These are phyloP conservation scores for Rhynchospora breviuscula DNA, from an alignment of 176 grass and related monocot genomes.

Conservation along the genomic window DNA sequence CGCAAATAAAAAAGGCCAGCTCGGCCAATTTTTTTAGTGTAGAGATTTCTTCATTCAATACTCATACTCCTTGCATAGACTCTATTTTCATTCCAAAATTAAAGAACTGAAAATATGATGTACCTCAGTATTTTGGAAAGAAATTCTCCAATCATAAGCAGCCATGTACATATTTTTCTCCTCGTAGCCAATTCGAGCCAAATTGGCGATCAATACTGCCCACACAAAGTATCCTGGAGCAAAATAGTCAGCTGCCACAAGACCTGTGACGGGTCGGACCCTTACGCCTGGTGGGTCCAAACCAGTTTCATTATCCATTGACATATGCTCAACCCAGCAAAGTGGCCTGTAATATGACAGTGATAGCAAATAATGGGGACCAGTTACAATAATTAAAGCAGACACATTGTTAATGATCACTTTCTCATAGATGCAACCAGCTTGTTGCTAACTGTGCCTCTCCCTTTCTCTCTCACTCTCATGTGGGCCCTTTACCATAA, in stretches of 20 bases:
- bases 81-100: neutral
- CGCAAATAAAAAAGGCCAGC: neutral
- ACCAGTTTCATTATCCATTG: conserved; percentile 97
- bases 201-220: conserved; percentile 96
- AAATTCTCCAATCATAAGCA: conserved; percentile 97
- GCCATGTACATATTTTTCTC: conserved; percentile 99
- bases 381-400: neutral
- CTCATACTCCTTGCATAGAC: neutral
- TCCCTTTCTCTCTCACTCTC: neutral
- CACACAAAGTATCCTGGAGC: conserved; percentile 99
- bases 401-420: neutral
- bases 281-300: conserved; percentile 90
- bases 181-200: conserved; percentile 96
- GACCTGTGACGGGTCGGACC: conserved; percentile 81
- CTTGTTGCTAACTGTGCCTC: neutral
- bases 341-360: conserved; percentile 55
- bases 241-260: conserved; percentile 97
- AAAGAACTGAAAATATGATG: conserved; percentile 9
- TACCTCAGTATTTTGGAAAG: conserved; percentile 98
- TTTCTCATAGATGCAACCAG: neutral
- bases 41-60: neutral
- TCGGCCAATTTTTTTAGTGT: neutral
- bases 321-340: conserved; percentile 99
- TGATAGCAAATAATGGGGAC: neutral
- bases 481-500: neutral